Base-by-base conservation (phyloP, 352 stramenopile species). In the Ophiocytium majus region DNA sequence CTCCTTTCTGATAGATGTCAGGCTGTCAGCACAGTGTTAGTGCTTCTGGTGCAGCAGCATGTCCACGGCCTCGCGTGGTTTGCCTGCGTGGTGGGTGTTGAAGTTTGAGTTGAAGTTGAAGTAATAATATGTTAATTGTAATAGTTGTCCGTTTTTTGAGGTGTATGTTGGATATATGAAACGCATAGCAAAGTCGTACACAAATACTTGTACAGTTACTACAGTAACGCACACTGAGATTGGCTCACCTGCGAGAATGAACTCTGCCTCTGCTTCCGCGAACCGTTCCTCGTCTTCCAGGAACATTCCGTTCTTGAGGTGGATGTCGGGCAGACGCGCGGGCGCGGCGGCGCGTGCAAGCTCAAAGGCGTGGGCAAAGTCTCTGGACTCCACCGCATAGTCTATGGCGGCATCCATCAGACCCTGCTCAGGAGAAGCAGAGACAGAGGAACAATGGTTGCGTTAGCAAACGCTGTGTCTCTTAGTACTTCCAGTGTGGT, bases 21-120 rank as follows among this genome's bases (percentile, higher is more conserved):
- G 94, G 9, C n/a, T n/a, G n/a, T n/a, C n/a, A n/a, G 95, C 95
- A 78, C 95, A 94, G 74, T 91, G 88, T 94, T 94, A 98, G 66
- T 96, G 92, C 81, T 98, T 93, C 81, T 98, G 94, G 86, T 98
- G 95, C 31, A 97, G 91, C 83, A 97, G 98, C 95, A 98, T 98
- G 64, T 98, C 95, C 78, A 98, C 93, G 10, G 95, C 95, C 89
- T 98, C 95, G 34, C 94, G 91, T 0, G 94, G 95, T 82, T 98
- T 98, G 37, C 83, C n/a, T n/a, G n/a, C n/a, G n/a, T n/a, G n/a
- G n/a, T n/a, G n/a, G n/a, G n/a, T n/a, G n/a, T n/a, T n/a, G n/a
- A n/a, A n/a, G n/a, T n/a, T n/a, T n/a, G n/a, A n/a, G n/a, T n/a
- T n/a, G n/a, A n/a, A n/a, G n/a, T n/a, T n/a, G n/a, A n/a, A n/a